Percentiles rank a stretch among this genome's conserved stretches.
Conservation (phyloP, 768 basidiomycete species). For the Termitomyces sp. region DNA sequence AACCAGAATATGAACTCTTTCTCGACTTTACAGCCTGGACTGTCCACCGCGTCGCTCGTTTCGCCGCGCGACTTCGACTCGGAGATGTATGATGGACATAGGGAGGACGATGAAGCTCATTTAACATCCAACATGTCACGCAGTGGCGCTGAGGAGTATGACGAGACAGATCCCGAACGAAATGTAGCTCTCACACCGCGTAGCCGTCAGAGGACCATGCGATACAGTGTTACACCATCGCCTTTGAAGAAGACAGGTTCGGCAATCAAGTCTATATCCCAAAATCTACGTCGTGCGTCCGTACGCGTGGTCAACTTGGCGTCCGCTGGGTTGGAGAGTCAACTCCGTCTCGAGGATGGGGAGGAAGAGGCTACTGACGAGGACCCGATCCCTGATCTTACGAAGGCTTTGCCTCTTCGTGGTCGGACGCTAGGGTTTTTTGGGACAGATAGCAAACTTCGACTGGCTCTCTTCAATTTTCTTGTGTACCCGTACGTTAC, state of each 20-base stretch:
- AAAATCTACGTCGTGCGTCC: constrained; percentile 60
- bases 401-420: constrained; percentile 51
- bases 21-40: constrained; percentile 40
- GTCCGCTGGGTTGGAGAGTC: constrained; percentile 56
- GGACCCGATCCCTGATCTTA: constrained; percentile 39
- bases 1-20: constrained; percentile 33
- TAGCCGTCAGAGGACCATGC: constrained; percentile 39
- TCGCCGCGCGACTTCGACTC: constrained; percentile 29
- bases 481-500: constrained; percentile 67
- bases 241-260: constrained; percentile 61
- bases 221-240: constrained; percentile 53
- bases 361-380: constrained; percentile 31
- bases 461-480: constrained; percentile 62
- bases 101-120: constrained; percentile 58
- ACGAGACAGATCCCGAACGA: constrained; percentile 47
- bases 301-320: constrained; percentile 81
- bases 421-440: constrained; percentile 80
- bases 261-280: constrained; percentile 55
- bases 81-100: constrained; percentile 33
- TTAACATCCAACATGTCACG: constrained; percentile 53
- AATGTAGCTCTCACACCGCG: constrained; percentile 37
- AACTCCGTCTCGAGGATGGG: constrained; percentile 51
- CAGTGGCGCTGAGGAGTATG: constrained; percentile 27
- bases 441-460: constrained; percentile 61
- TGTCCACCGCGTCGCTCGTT: constrained; percentile 54